Evolutionary conservation across 805 yeast species (phyloP).

Genomic region (Isabelozyma gotoi): DNA sequence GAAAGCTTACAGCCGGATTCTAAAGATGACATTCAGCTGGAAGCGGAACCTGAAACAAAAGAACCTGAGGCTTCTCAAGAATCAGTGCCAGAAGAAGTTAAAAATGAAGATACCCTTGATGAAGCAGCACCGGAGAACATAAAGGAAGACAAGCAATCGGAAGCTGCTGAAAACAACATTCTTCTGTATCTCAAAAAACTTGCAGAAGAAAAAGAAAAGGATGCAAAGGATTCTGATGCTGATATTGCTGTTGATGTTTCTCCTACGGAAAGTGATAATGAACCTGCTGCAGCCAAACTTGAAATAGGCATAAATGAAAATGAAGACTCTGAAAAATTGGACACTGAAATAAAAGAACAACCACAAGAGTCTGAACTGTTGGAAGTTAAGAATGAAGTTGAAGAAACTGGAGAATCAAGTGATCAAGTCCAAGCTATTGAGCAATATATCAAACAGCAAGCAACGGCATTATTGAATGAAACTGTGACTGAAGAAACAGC

Average conservation of each 20-base stretch:
- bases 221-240: background rate
- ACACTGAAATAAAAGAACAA: conserved; percentile 1
- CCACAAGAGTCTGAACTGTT: conserved; percentile 17
- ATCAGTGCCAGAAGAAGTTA: too few relatives aligned
- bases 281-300: background rate
- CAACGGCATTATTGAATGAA: conserved; percentile 2
- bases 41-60: too few relatives aligned
- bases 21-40: too few relatives aligned
- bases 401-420: conserved; percentile 12
- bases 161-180: background rate
- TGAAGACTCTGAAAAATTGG: background rate
- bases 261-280: background rate
- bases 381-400: conserved; percentile 17
- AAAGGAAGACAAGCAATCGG: background rate
- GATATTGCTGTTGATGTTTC: background rate
- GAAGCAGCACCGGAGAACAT: too few relatives aligned
- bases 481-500: background rate
- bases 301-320: background rate
- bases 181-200: background rate
- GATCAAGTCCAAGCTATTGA: conserved; percentile 5
- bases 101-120: background rate
- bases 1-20: too few relatives aligned
- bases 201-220: background rate
- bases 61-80: too few relatives aligned
- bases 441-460: conserved; percentile 4